phyloP scores from a whole-genome alignment of 148 eudicot genomes.

The Spergularia marina region DNA sequence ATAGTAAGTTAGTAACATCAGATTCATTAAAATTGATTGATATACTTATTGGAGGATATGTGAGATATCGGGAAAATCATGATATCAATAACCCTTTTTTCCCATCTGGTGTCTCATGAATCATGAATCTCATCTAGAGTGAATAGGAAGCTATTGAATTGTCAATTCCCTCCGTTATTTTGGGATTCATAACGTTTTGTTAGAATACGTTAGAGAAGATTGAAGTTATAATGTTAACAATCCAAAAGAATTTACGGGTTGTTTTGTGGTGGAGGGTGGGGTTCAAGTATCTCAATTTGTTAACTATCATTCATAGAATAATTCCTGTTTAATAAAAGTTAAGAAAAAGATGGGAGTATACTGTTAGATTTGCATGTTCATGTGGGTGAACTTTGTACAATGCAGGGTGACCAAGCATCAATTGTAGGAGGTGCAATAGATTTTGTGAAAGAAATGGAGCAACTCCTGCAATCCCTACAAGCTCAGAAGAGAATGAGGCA shows the following conservation, averaged over 20 bases:
- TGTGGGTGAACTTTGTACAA: constrained; percentile 5
- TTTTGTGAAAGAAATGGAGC: constrained; percentile 59
- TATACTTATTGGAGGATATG: too few relatives aligned
- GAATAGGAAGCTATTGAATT: too few relatives aligned
- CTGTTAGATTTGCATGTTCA: neutral
- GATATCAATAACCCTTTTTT: too few relatives aligned
- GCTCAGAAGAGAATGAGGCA: constrained; percentile 45
- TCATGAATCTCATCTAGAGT: too few relatives aligned
- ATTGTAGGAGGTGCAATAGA: constrained; percentile 66
- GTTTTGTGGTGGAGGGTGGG: neutral
- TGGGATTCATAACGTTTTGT: too few relatives aligned
- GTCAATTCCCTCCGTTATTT: too few relatives aligned
- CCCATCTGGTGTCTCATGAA: too few relatives aligned
- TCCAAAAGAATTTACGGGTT: neutral
- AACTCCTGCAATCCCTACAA: constrained; percentile 46
- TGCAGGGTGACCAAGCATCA: constrained; percentile 66
- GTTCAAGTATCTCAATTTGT: neutral
- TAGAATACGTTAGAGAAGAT: too few relatives aligned
- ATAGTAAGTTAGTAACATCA: too few relatives aligned
- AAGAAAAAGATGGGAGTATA: neutral
- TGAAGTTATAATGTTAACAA: too few relatives aligned
- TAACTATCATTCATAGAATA: neutral
- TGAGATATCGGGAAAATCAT: too few relatives aligned
- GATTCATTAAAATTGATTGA: too few relatives aligned
- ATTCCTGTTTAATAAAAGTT: neutral